These are phyloP conservation scores for Barbarea vulgaris DNA, from an alignment of 345 rosid genomes.

Conservation along the genomic window DNA sequence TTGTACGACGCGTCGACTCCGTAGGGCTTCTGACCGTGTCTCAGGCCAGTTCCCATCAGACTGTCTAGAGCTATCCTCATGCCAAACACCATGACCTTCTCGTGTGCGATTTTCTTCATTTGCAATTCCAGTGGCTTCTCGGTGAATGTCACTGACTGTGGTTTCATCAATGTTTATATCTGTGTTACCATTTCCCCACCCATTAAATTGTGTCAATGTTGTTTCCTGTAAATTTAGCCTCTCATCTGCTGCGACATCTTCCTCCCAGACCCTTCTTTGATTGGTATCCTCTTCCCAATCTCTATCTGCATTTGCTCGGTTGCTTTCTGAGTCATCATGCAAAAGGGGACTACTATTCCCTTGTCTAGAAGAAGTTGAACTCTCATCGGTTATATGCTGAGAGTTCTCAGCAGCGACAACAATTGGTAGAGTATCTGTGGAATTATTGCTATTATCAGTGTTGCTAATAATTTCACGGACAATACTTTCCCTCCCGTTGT, in stretches of 20 bases:
- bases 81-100: slow-evolving; percentile 64
- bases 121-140: slow-evolving; percentile 50
- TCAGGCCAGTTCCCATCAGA: slow-evolving; percentile 64
- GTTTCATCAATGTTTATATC: slow-evolving; percentile 59
- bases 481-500: slow-evolving; percentile 64
- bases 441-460: slow-evolving; percentile 46
- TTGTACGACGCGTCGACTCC: slow-evolving; percentile 64
- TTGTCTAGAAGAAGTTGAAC: slow-evolving; percentile 48
- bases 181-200: slow-evolving; percentile 53
- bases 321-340: slow-evolving; percentile 56
- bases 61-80: slow-evolving; percentile 55
- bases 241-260: slow-evolving; percentile 48
- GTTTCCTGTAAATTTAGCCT: slow-evolving; percentile 57
- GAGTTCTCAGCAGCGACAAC: slow-evolving; percentile 47
- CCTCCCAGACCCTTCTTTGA: slow-evolving; percentile 55
- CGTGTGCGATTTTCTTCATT: slow-evolving; percentile 51
- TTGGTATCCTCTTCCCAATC: slow-evolving; percentile 59
- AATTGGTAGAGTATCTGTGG: slow-evolving; percentile 46
- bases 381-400: slow-evolving; percentile 50
- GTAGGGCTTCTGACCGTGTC: slow-evolving; percentile 61
- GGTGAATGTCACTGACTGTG: slow-evolving; percentile 57
- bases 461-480: slow-evolving; percentile 42
- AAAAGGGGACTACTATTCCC: slow-evolving; percentile 44
- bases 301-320: slow-evolving; percentile 43
- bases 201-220: slow-evolving; percentile 49